These are phyloP conservation scores for Phoma herbarum DNA, from an alignment of 2,329 filamentous ascomycete species.

Conservation along the genomic window DNA sequence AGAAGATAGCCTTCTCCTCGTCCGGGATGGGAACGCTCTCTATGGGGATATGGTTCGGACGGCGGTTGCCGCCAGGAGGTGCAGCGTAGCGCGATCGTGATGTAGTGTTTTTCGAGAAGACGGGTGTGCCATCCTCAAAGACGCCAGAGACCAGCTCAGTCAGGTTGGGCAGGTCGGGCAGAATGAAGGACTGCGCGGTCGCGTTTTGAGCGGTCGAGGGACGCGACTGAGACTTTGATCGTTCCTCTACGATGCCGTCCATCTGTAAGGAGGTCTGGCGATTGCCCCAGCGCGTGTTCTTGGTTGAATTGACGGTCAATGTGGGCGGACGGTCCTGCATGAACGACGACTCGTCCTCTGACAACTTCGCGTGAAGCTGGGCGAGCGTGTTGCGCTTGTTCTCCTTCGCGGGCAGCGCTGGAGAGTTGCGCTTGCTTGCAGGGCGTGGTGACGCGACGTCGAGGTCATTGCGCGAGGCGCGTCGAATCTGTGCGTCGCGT, in stretches of 20 bases:
- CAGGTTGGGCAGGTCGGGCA: constrained; percentile 68
- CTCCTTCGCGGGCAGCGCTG: constrained; percentile 45
- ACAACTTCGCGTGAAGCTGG: constrained; percentile 64
- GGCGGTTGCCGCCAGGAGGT: constrained; percentile 44
- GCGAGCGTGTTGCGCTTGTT: constrained; percentile 60
- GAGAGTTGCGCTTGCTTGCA: constrained; percentile 49
- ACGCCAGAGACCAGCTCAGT: constrained; percentile 68
- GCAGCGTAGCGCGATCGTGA: constrained; percentile 64
- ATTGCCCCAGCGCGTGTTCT: constrained; percentile 65
- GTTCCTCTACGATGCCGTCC: constrained; percentile 38
- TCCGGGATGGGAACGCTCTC: constrained; percentile 65
- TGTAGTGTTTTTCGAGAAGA: constrained; percentile 61
- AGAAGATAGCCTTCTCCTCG: constrained; percentile 70
- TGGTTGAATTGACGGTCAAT: constrained; percentile 51
- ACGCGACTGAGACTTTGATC: constrained; percentile 39
- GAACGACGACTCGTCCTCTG: constrained; percentile 63
- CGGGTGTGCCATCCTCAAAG: constrained; percentile 65
- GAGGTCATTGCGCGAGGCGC: constrained; percentile 55
- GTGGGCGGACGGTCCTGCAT: constrained; percentile 60
- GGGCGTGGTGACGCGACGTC: constrained; percentile 51
- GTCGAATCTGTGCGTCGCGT: constrained; percentile 57
- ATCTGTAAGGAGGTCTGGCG: constrained; percentile 54
- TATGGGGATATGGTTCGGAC: constrained; percentile 56
- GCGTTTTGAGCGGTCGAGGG: constrained; percentile 57
- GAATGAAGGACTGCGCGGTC: constrained; percentile 67